Conservation (phyloP, 176 grass and related monocot genomes). For the Aegilops sharonensis region DNA sequence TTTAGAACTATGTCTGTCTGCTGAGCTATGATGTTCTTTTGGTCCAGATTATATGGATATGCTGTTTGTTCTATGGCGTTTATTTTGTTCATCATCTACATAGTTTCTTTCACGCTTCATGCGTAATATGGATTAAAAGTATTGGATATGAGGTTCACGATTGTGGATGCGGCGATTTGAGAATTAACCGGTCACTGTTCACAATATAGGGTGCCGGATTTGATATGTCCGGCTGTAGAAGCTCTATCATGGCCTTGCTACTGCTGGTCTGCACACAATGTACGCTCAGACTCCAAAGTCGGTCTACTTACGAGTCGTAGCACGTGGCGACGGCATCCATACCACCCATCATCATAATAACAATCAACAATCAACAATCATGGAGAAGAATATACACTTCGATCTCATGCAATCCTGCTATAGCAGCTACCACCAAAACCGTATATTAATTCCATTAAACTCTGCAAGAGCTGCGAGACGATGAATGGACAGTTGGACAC, state of each 20-base stretch:
- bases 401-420: background rate
- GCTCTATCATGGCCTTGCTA: background rate
- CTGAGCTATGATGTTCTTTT: no score
- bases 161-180: no score
- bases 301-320: conserved; percentile 1
- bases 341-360: background rate
- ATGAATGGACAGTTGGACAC: background rate
- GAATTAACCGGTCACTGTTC: no score
- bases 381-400: background rate
- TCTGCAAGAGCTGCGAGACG: background rate
- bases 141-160: no score
- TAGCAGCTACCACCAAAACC: background rate
- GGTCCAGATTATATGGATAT: no score
- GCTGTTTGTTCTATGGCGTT: no score
- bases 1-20: no score
- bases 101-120: no score
- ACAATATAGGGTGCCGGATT: no score
- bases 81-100: no score
- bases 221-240: no score
- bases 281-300: conserved; percentile 14
- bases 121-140: no score
- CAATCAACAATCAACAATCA: background rate
- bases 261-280: background rate
- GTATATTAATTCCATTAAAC: background rate
- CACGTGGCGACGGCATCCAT: conserved; percentile 3